Evolutionary conservation across 176 grass and related monocot genomes (phyloP), one percentile per base, ranked within the genome.

Genomic region (Avena sativa): DNA sequence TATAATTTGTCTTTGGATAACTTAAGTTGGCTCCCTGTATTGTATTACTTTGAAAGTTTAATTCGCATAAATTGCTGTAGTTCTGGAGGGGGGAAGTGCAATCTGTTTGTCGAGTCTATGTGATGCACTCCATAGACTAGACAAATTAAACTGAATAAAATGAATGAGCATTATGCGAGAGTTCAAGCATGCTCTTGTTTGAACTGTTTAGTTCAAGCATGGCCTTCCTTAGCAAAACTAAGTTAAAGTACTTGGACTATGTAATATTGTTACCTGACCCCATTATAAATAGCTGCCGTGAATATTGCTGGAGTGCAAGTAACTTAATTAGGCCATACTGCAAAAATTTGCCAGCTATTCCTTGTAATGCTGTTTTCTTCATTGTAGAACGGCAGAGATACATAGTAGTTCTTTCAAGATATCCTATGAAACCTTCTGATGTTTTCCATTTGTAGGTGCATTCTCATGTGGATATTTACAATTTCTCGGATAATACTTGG

Each of bases 401-500:
- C 6, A 43, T 43, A 43, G 40, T 43, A 87, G 30, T 79, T 93
- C 67, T 74, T 71, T 79, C n/a, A 60, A 79, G 46, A 66, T 26
- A 38, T 6, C 30, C 34, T 82, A 23, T 14, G 19, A 20, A 80
- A 38, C 1, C 30, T 79, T 50, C 13, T 4, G 8, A 38, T 71
- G 8, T 32, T 66, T 81, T 87, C 15, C 74, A 55, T 90, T 76
- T 86, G 1, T 85, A 99, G 97, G 97, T 96, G 47, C 94, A 99
- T 89, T 99, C 97, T 83, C 94, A 99, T 64, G 92, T 99, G 61
- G 97, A 99, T 81, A 79, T 99, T 58, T 99, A 96, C 87, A 96
- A 96, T 87, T 99, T 99, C 91, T 88, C 83, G 32, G 89, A 94
- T 80, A 94, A 96, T 83, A 89, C 94, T 85, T 99, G 97, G 97